phyloP scores from a whole-genome alignment of 805 yeast genomes.

The Sungouiella blattae region DNA sequence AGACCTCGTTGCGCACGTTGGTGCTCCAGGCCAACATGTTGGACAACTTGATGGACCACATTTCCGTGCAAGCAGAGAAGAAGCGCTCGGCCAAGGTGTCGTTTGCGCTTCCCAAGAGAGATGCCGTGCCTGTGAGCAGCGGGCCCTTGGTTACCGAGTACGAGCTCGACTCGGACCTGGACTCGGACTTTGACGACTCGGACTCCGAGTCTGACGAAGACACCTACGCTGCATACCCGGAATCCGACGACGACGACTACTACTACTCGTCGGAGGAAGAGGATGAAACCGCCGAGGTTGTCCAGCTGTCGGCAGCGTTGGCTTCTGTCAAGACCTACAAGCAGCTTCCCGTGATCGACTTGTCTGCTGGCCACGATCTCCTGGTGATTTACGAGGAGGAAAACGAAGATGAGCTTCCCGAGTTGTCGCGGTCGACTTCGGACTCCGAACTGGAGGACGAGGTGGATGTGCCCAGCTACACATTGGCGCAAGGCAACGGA shows the following conservation, averaged over 20 bases:
- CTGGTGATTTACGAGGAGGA: constrained; percentile 12
- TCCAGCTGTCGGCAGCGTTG: background rate
- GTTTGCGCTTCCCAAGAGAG: constrained; percentile 15
- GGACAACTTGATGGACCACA: constrained; percentile 58
- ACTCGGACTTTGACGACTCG: constrained; percentile 26
- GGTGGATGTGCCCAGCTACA: constrained; percentile 7
- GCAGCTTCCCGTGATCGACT: constrained; percentile 11
- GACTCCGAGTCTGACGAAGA: constrained; percentile 12
- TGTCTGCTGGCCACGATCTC: constrained; percentile 9
- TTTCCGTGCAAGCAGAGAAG: constrained; percentile 29
- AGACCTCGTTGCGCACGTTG: constrained; percentile 53
- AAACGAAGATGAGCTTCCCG: constrained; percentile 14
- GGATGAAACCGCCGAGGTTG: constrained; percentile 10
- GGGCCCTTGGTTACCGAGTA: constrained; percentile 36
- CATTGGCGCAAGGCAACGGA: constrained; percentile 1
- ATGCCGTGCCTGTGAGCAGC: constrained; percentile 5
- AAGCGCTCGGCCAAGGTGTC: constrained; percentile 7
- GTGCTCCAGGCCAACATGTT: constrained; percentile 72
- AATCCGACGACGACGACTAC: constrained; percentile 18
- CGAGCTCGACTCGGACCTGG: constrained; percentile 33
- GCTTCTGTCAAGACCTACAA: constrained; percentile 2
- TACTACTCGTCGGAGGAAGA: constrained; percentile 23
- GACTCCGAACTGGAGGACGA: constrained; percentile 13
- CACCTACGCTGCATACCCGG: constrained; percentile 1
- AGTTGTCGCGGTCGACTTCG: constrained; percentile 12